Evolutionary conservation across 805 yeast genomes (phyloP).

Genomic region (Ascoidea rubescens): DNA sequence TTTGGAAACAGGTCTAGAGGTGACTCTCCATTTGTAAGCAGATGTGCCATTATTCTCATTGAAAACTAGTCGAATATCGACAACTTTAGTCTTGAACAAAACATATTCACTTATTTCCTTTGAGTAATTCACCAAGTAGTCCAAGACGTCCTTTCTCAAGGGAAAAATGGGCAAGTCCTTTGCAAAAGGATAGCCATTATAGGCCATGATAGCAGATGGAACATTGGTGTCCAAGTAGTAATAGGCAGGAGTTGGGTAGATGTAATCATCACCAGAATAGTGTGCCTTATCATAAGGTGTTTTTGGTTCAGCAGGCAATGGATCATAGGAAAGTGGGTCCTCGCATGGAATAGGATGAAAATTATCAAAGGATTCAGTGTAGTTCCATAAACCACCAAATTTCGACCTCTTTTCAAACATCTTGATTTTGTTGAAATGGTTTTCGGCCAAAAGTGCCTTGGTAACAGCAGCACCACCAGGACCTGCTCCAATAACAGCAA

Average conservation of each 20-base stretch:
- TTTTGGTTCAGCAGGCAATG: conserved; percentile 12
- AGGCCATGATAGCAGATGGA: conserved; percentile 53
- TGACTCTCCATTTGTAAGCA: conserved; percentile 29
- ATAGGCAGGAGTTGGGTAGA: conserved; percentile 46
- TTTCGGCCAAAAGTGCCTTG: conserved; percentile 44
- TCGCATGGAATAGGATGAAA: conserved; percentile 17
- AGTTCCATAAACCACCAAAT: conserved; percentile 81
- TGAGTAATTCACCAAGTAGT: conserved; percentile 46
- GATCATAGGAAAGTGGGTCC: conserved; percentile 12
- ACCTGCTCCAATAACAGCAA: conserved; percentile 71
- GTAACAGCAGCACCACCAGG: conserved; percentile 60
- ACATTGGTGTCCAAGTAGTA: conserved; percentile 58
- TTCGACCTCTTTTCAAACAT: conserved; percentile 43
- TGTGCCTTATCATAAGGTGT: conserved; percentile 11
- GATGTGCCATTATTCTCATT: conserved; percentile 4
- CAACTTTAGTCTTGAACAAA: conserved; percentile 33
- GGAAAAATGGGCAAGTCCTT: conserved; percentile 39
- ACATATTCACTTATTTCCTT: conserved; percentile 26
- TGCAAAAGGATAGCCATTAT: conserved; percentile 35
- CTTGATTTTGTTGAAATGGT: conserved; percentile 29
- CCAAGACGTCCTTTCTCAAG: conserved; percentile 40
- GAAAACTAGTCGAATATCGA: conserved; percentile 17
- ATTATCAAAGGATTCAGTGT: conserved; percentile 19
- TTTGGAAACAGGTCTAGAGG: conserved; percentile 18
- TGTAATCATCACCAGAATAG: conserved; percentile 13